phyloP scores from a whole-genome alignment of 768 basidiomycete species.

The Royoungia palumana region DNA sequence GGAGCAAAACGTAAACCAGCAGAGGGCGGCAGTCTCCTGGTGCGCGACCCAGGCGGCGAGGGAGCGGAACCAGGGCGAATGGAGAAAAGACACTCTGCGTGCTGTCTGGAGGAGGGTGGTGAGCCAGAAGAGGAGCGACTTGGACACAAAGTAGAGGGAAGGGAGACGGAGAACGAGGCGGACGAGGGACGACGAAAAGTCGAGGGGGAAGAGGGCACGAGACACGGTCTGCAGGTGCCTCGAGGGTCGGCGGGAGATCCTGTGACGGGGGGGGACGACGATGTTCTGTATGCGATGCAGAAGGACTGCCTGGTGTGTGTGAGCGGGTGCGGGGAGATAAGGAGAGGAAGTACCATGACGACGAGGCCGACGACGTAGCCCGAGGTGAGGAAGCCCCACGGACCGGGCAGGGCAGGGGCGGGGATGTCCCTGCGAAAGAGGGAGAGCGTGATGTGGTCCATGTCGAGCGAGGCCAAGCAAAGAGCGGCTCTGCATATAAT shows the following conservation, averaged over 20 bases:
- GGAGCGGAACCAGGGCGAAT: constrained; percentile 19
- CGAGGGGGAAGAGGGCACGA: constrained; percentile 54
- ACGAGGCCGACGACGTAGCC: constrained; percentile 68
- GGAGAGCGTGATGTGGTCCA: constrained; percentile 33
- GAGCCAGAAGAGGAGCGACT: constrained; percentile 55
- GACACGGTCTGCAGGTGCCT: background rate
- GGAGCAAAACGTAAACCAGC: constrained; percentile 71
- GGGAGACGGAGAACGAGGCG: constrained; percentile 61
- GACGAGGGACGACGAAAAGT: constrained; percentile 57
- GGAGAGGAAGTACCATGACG: constrained; percentile 48
- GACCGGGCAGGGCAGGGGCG: constrained; percentile 45
- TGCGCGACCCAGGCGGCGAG: constrained; percentile 45
- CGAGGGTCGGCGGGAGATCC: background rate
- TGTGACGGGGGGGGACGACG: constrained; percentile 59
- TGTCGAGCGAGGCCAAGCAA: background rate
- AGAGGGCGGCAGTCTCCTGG: constrained; percentile 58
- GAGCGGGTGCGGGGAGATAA: background rate
- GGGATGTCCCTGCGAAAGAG: constrained; percentile 37
- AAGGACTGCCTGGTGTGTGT: constrained; percentile 50
- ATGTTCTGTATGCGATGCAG: constrained; percentile 77
- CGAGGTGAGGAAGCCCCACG: constrained; percentile 71
- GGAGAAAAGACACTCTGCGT: constrained; percentile 25
- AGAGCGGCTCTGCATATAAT: background rate
- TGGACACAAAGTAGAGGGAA: constrained; percentile 57
- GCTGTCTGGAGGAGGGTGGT: constrained; percentile 58